A percentile compares a stretch with the other conserved stretches of the same genome.
phyloP scores from a whole-genome alignment of 768 basidiomycete genomes.

The Auricularia auricula-judae region DNA sequence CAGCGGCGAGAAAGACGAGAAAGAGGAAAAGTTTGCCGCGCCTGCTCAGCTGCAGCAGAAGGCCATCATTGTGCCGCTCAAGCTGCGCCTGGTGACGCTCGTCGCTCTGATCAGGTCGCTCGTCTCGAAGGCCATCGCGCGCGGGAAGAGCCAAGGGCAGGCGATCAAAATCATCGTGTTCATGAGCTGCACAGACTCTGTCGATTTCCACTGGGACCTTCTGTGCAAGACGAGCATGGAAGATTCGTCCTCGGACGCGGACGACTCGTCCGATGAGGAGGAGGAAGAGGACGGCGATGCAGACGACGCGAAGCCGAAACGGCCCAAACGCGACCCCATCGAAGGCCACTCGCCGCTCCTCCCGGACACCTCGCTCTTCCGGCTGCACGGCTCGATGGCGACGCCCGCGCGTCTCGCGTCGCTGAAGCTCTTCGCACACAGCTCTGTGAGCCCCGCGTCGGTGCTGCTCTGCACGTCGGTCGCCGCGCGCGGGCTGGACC shows the following conservation, averaged over 20 bases:
- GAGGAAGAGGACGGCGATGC: conserved; percentile 14
- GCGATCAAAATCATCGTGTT: conserved; percentile 85
- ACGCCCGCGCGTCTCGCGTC: conserved; percentile 70
- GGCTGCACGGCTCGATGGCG: conserved; percentile 88
- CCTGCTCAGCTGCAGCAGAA: conserved; percentile 91
- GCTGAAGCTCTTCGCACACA: conserved; percentile 68
- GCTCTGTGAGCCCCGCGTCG: conserved; percentile 34
- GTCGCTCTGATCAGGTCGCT: conserved; percentile 76
- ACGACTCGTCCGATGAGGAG: conserved; percentile 17
- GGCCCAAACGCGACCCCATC: conserved; percentile 27
- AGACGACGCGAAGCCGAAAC: conserved; percentile 11
- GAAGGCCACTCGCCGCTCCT: conserved; percentile 63
- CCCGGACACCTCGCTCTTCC: conserved; percentile 71
- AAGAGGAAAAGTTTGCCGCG: conserved; percentile 66
- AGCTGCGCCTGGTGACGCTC: conserved; percentile 86
- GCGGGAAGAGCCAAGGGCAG: conserved; percentile 19
- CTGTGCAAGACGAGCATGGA: conserved; percentile 66
- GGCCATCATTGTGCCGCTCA: conserved; percentile 81
- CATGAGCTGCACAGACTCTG: conserved; percentile 93
- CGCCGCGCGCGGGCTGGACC: conserved; percentile 94
- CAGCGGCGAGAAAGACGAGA: conserved; percentile 6
- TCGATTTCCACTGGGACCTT: conserved; percentile 91
- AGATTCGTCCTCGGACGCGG: conserved; percentile 16
- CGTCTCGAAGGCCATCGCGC: conserved; percentile 43
- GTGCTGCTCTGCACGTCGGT: conserved; percentile 93